A percentile compares a stretch with the other conserved stretches of the same genome.
Conservation (phyloP, 176 grass and related monocot species). For the Triticum monococcum region DNA sequence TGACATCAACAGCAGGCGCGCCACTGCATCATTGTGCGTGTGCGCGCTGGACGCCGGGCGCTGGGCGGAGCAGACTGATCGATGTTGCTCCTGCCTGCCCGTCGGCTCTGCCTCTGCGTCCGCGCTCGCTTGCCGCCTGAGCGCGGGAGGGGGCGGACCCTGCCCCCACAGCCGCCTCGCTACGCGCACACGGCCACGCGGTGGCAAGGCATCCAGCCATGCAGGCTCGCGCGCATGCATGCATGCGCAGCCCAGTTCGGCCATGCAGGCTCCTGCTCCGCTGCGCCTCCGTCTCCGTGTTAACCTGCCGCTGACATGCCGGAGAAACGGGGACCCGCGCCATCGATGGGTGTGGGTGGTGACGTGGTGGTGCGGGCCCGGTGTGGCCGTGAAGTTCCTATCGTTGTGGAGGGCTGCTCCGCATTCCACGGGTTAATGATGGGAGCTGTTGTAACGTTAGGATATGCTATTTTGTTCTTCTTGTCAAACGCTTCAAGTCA, state of each 20-base stretch:
- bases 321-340: neutral
- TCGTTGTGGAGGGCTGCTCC: neutral
- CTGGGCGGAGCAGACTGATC: constrained; percentile 5
- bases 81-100: neutral
- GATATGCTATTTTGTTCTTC: neutral
- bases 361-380: neutral
- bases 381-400: neutral
- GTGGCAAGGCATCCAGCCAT: neutral
- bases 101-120: neutral
- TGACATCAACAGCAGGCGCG: constrained; percentile 3
- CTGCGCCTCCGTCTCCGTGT: too few relatives aligned
- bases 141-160: neutral
- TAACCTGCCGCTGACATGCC: neutral
- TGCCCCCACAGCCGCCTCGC: neutral
- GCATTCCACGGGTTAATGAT: neutral
- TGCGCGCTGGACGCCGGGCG: neutral
- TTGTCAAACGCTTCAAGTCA: neutral
- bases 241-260: neutral
- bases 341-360: neutral
- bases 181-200: neutral
- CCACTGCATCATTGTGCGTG: neutral
- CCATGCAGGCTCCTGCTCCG: neutral
- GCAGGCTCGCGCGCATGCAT: neutral
- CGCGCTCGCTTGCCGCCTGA: neutral
- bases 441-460: neutral